phyloP scores from a whole-genome alignment of 495 filamentous ascomycete genomes.

The Chaetomium tenue region DNA sequence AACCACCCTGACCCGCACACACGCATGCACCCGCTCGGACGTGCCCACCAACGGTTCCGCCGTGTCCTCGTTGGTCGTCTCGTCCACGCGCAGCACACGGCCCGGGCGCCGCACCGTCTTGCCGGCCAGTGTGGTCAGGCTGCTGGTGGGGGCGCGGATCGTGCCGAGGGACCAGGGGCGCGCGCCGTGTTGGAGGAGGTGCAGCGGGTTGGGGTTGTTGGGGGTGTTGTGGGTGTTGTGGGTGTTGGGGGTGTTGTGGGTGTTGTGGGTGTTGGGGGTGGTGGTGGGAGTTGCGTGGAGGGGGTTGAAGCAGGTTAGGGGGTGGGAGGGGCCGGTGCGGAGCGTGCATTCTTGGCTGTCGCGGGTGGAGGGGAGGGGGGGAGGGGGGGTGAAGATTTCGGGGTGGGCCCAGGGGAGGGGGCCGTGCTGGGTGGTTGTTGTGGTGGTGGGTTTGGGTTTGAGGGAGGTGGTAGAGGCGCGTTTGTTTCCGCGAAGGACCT shows the following conservation, averaged over 20 bases:
- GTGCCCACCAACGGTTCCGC: constrained; percentile 33
- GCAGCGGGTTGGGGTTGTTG: neutral
- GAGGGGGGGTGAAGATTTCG: constrained; percentile 17
- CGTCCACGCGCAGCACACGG: constrained; percentile 30
- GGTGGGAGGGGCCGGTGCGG: constrained; percentile 4
- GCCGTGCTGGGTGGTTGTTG: neutral
- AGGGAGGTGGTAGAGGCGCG: neutral
- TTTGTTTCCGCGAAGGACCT: constrained; percentile 6
- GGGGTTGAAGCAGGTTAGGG: constrained; percentile 9
- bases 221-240: too few species aligned
- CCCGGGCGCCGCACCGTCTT: constrained; percentile 36
- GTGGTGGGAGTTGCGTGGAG: constrained; percentile 11
- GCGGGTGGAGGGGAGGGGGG: neutral
- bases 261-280: neutral
- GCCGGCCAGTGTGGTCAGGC: constrained; percentile 29
- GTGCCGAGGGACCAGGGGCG: constrained; percentile 33
- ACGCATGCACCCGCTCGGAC: constrained; percentile 31
- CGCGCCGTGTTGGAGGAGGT: constrained; percentile 24
- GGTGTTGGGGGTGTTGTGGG: too few species aligned
- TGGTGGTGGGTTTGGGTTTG: neutral
- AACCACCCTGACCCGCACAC: constrained; percentile 31
- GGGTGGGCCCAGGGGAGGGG: constrained; percentile 26
- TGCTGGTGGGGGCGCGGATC: constrained; percentile 28
- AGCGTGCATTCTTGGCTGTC: constrained; percentile 10
- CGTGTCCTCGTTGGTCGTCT: constrained; percentile 37